Evolutionary conservation across 2,329 filamentous ascomycete species (phyloP).

Genomic region (Pseudogymnoascus verrucosus): DNA sequence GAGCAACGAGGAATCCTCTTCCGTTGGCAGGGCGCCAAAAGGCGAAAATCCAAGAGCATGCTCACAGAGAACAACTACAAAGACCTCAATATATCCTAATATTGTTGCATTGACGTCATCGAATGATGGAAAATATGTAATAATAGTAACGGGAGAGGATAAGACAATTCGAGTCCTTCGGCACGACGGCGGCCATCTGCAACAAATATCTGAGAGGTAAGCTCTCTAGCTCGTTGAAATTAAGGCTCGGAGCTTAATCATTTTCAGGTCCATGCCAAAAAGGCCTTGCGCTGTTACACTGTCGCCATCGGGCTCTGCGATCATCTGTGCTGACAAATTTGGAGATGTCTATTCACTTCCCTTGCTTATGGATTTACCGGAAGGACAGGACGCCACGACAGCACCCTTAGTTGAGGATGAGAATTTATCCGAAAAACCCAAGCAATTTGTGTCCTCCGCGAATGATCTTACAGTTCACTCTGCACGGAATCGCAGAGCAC

Average conservation of each 20-base stretch:
- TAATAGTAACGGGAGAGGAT: constrained; percentile 82
- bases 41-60: constrained; percentile 14
- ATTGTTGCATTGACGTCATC: constrained; percentile 63
- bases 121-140: constrained; percentile 55
- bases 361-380: constrained; percentile 39
- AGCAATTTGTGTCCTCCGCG: constrained; percentile 41
- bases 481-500: constrained; percentile 51
- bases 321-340: constrained; percentile 88
- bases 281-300: constrained; percentile 71
- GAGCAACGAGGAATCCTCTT: constrained; percentile 2
- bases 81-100: constrained; percentile 47
- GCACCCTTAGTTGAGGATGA: background rate
- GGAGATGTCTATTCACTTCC: constrained; percentile 91
- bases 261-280: constrained; percentile 71
- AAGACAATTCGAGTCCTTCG: constrained; percentile 82
- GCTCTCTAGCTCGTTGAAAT: constrained; percentile 10
- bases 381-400: constrained; percentile 14
- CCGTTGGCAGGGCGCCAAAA: background rate
- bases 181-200: constrained; percentile 54
- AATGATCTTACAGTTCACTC: constrained; percentile 57
- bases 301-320: constrained; percentile 59
- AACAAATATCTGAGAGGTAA: constrained; percentile 38
- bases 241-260: constrained; percentile 24
- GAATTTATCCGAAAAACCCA: constrained; percentile 12
- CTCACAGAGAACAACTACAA: constrained; percentile 16